Evolutionary conservation across 1,284 basidiomycete genomes (phyloP), one percentile per base, ranked within the genome.

Genomic region (Cryptococcus deneoformans): DNA sequence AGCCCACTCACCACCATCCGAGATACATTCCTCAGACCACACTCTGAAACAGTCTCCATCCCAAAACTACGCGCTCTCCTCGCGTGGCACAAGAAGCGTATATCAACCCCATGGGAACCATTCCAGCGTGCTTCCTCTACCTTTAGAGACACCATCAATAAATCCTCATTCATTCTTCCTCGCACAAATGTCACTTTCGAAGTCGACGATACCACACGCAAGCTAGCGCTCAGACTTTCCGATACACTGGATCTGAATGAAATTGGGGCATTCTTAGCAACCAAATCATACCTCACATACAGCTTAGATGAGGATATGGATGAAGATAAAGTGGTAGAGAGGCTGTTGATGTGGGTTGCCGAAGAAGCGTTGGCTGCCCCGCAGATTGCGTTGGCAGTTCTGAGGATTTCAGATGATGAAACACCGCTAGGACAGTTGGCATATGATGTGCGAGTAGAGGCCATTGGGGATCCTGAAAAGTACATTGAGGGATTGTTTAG

Each of bases 1-100:
- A 75, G 73, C 52, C 73, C 73, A 3, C 56, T 75, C 29, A 68
- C 68, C 1, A 68, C 64, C 7, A 61, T 75, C 20, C 64, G 72
- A 39, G 68, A 75, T 59, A 64, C 68, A 6, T 63, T 75, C 9
- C 64, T 65, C 11, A 60, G 64, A 10, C 65, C 73, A 11, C 57
- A 65, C 36, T 46, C 56, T 14, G 57, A 57, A 6, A 45, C 40
- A 24, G 62, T 62, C 39, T 57, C 68, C 7, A 56, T 63, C 16
- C 44, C 63, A 20, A 71, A 68, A 50, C 65, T 76, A 42, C 48
- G 34, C 11, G 40, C 54, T 1, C 55, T 74, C 8, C 53, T 76
- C 1, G 43, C 56, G 36, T 66, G 59, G 52, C 69, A 74, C 50
- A 57, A 69, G 8, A 34, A 49, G 8, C 59, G 55, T 3, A 63